These are phyloP conservation scores for Aspergillus olivimuriae DNA, from an alignment of 495 filamentous ascomycete species.

Conservation along the genomic window DNA sequence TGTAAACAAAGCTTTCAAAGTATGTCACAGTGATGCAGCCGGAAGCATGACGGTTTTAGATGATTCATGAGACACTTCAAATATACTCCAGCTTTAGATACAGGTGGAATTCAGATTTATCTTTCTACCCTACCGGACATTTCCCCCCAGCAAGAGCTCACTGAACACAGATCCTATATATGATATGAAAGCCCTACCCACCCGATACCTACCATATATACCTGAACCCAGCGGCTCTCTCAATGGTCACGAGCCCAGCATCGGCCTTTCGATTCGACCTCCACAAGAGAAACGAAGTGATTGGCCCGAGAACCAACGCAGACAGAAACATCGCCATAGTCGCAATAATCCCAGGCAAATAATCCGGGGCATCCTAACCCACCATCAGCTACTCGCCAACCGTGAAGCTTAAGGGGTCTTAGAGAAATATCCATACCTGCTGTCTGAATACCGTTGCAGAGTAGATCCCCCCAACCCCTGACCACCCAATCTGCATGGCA, in stretches of 20 bases:
- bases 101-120: too few relatives aligned
- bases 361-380: neutral
- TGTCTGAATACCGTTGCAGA: neutral
- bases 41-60: too few relatives aligned
- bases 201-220: neutral
- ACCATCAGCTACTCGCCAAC: neutral
- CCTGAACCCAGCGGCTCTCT: neutral
- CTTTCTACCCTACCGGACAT: too few relatives aligned
- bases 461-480: neutral
- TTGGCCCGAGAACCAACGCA: neutral
- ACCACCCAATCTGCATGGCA: neutral
- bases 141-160: too few relatives aligned
- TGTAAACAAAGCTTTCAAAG: too few relatives aligned
- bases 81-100: too few relatives aligned
- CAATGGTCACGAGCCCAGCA: neutral
- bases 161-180: too few relatives aligned
- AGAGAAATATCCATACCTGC: neutral
- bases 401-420: neutral
- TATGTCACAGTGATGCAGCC: too few relatives aligned
- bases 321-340: neutral
- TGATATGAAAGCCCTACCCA: too few relatives aligned
- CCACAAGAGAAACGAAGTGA: neutral
- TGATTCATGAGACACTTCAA: too few relatives aligned
- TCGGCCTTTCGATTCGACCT: neutral
- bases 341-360: neutral